phyloP scores from a whole-genome alignment of 768 basidiomycete species.

The Suillus cothurnatus region DNA sequence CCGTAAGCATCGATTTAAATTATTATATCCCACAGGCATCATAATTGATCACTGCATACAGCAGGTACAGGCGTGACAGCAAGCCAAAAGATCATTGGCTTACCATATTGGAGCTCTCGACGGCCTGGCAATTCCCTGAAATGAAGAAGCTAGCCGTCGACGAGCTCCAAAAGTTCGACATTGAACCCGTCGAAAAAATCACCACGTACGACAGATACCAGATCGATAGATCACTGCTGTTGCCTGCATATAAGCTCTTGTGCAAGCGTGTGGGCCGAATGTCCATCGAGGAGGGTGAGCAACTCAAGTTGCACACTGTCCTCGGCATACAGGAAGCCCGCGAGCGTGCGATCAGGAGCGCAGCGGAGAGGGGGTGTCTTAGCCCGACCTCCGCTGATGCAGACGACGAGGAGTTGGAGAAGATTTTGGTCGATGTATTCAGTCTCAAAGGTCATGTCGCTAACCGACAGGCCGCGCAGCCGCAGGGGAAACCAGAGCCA shows the following conservation, averaged over 20 bases:
- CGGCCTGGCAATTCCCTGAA: constrained; percentile 55
- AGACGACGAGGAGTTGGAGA: constrained; percentile 27
- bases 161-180: constrained; percentile 50
- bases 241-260: constrained; percentile 54
- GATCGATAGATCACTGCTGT: constrained; percentile 49
- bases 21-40: background rate
- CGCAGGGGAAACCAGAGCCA: background rate
- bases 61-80: constrained; percentile 52
- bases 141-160: constrained; percentile 54
- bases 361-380: constrained; percentile 29
- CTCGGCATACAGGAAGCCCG: constrained; percentile 56
- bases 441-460: constrained; percentile 12
- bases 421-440: constrained; percentile 37
- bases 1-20: constrained; percentile 35
- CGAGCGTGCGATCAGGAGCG: constrained; percentile 44
- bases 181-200: constrained; percentile 56
- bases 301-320: constrained; percentile 57
- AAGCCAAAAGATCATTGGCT: constrained; percentile 55
- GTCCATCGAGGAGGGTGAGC: constrained; percentile 53
- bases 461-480: background rate
- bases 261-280: constrained; percentile 54
- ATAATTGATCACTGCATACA: constrained; percentile 30
- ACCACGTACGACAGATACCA: constrained; percentile 54
- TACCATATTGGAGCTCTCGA: constrained; percentile 52
- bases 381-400: constrained; percentile 32